Base-by-base conservation (phyloP, 352 stramenopile species). In the Blastocystis sp. region DNA sequence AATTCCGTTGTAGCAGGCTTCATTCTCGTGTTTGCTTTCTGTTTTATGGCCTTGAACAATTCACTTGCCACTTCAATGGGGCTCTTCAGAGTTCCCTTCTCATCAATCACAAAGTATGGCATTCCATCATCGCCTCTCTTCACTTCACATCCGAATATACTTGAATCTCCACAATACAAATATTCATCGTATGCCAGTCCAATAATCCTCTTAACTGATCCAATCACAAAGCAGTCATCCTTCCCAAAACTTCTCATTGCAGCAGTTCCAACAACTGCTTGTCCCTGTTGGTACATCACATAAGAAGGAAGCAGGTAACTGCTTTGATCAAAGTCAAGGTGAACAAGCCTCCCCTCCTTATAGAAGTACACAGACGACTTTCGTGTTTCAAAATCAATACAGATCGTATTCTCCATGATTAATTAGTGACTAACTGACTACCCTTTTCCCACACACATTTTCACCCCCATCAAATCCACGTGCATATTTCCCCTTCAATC, bases 381-480 rank as follows among this genome's bases (percentile, higher is more conserved):
- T n/a, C 53, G 69, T 28, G 74, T 84, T 41, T 53, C 74, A 84
- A 84, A 84, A 43, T 84, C 74, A 70, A 84, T 84, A 34, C 52
- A 53, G 23, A 84, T 53, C 0, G 53, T 84, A 17, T 66, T 34
- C 56, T 84, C 74, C 74, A 84, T 84, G 28, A 34, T 34, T 34
- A 34, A 34, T 34, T 34, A 34, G 28, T 34, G 28, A 34, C 28
- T 34, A 34, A 34, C 28, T 34, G 28, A 34, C 28, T 34, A 34
- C 28, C 28, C 0, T 34, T 34, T 34, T 34, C 28, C 28, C 28
- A 34, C 28, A 34, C 28, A 34, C 28, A 34, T 34, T 34, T 34
- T 34, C 28, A 34, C 28, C 28, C 28, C 0, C 28, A 34, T 34
- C 28, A 34, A 34, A 34, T 34, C 28, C 28, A 34, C 28, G 28